Conservation (phyloP, 768 basidiomycete genomes). For the Rhodotorula sphaerocarpa region DNA sequence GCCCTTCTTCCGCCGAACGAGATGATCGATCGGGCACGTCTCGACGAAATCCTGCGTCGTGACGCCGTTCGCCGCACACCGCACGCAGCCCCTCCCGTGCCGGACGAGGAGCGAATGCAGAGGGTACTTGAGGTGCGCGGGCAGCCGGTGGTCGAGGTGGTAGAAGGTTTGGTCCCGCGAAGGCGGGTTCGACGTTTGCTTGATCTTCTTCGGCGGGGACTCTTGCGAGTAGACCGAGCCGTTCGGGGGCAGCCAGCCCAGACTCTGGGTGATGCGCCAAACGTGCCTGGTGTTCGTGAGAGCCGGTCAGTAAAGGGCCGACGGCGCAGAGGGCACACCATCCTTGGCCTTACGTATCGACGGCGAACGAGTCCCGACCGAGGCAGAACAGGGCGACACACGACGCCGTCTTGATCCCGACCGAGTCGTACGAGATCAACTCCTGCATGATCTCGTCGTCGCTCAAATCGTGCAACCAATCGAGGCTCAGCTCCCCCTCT, state of each 20-base stretch:
- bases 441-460: constrained; percentile 37
- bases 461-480: constrained; percentile 29
- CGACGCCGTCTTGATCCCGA: constrained; percentile 35
- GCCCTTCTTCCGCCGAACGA: constrained; percentile 12
- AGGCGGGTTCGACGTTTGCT: not conserved
- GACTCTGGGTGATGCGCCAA: constrained; percentile 33
- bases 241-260: constrained; percentile 36
- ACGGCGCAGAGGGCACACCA: too few species aligned
- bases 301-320: too few species aligned
- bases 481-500: constrained; percentile 25
- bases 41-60: constrained; percentile 28
- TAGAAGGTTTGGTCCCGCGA: constrained; percentile 17
- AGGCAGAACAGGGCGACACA: constrained; percentile 39
- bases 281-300: constrained; percentile 33
- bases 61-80: constrained; percentile 36
- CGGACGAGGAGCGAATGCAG: constrained; percentile 36
- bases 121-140: constrained; percentile 32
- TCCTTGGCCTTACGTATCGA: constrained; percentile 36
- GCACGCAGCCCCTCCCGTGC: constrained; percentile 36
- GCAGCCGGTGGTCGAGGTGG: constrained; percentile 29
- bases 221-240: constrained; percentile 19
- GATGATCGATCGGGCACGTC: constrained; percentile 23
- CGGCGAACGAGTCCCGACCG: constrained; percentile 37
- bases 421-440: constrained; percentile 34
- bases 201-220: not conserved